These are phyloP conservation scores for Penicillium pulvis DNA, from an alignment of 495 filamentous ascomycete genomes.

Conservation along the genomic window DNA sequence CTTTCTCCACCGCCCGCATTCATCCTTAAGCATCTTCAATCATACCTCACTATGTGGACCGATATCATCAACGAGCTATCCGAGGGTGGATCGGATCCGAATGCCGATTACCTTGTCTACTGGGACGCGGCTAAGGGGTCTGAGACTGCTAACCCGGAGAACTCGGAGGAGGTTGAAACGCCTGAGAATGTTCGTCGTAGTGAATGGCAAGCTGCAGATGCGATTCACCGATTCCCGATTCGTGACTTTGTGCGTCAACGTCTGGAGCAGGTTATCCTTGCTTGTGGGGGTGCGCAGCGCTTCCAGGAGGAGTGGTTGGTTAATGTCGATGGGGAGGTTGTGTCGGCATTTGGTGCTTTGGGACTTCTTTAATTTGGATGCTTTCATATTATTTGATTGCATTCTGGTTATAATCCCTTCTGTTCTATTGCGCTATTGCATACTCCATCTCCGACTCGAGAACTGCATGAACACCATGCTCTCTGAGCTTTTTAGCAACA, in stretches of 20 bases:
- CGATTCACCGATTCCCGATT: conserved; percentile 69
- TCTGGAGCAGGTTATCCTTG: conserved; percentile 63
- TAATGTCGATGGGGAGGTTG: conserved; percentile 84
- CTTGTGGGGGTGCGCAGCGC: conserved; percentile 67
- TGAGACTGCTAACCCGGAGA: conserved; percentile 31
- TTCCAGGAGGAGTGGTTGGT: conserved; percentile 80
- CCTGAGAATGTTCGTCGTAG: conserved; percentile 61
- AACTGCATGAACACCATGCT: background rate
- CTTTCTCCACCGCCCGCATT: conserved; percentile 41
- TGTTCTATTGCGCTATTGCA: background rate
- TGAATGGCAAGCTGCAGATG: conserved; percentile 62
- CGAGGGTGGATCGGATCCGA: conserved; percentile 46
- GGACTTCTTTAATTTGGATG: conserved; percentile 34
- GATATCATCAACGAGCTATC: conserved; percentile 63
- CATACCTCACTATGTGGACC: conserved; percentile 70
- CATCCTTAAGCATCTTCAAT: conserved; percentile 63
- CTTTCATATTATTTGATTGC: background rate
- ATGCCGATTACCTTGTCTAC: conserved; percentile 56
- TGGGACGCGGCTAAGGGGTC: conserved; percentile 43
- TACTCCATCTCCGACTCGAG: background rate
- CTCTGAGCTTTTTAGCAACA: conserved; percentile 1
- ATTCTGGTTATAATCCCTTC: background rate
- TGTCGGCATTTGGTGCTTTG: conserved; percentile 65
- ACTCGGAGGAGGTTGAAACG: conserved; percentile 54
- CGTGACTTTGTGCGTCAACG: conserved; percentile 69